A percentile compares a stretch with the other conserved stretches of the same genome.
Conservation (phyloP, 2,329 filamentous ascomycete genomes). For the Neonectria punicea region DNA sequence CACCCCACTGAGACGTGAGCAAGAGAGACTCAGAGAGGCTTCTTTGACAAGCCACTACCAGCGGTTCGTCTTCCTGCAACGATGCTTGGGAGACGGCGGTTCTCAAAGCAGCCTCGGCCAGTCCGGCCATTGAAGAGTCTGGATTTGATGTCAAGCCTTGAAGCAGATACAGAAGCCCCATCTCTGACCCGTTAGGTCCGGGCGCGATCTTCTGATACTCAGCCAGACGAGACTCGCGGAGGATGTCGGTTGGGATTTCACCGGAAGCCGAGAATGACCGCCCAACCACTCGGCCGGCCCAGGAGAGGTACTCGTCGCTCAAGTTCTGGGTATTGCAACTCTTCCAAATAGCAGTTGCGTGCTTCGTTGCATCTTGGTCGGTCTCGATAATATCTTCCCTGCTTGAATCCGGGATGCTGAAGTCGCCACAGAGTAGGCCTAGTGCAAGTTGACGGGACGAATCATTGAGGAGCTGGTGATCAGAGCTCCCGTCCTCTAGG, state of each 20-base stretch:
- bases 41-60: constrained; percentile 62
- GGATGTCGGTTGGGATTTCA: constrained; percentile 68
- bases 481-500: constrained; percentile 75
- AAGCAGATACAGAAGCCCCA: constrained; percentile 70
- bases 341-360: constrained; percentile 78
- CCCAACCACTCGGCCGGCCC: constrained; percentile 87
- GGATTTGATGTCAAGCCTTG: constrained; percentile 69
- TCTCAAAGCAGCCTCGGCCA: constrained; percentile 70
- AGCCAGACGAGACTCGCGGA: constrained; percentile 68
- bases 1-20: constrained; percentile 66
- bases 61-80: constrained; percentile 56
- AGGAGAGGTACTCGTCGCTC: constrained; percentile 78
- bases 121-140: constrained; percentile 64
- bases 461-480: constrained; percentile 73
- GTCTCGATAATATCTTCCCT: constrained; percentile 73
- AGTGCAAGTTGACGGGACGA: constrained; percentile 77
- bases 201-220: constrained; percentile 60
- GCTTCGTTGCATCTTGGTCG: constrained; percentile 70
- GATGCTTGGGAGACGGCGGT: constrained; percentile 65
- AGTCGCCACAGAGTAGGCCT: constrained; percentile 78
- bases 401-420: constrained; percentile 62
- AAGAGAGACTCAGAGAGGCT: constrained; percentile 63
- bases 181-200: constrained; percentile 67
- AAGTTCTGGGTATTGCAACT: constrained; percentile 74
- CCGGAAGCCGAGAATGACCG: constrained; percentile 84